Percentiles rank a stretch among this genome's conserved stretches.
Conservation (phyloP, 169 alveolate species). For the Perkinsus marinus region DNA sequence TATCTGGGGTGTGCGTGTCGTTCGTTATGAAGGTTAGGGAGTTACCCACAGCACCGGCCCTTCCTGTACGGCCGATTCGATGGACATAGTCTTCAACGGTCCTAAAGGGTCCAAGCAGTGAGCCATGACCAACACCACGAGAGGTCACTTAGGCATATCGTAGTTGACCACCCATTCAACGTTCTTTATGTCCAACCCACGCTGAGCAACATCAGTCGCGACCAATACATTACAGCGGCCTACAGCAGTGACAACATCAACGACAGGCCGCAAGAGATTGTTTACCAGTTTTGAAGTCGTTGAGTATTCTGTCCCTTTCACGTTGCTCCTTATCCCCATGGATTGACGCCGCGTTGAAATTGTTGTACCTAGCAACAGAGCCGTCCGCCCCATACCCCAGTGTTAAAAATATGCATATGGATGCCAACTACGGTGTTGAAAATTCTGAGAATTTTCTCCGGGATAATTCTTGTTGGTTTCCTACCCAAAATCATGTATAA, state of each 20-base stretch:
- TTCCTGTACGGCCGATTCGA: slow-evolving; percentile 80
- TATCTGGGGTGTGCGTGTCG: slow-evolving; percentile 55
- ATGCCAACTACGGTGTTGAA: too few species aligned
- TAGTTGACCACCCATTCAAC: slow-evolving; percentile 65
- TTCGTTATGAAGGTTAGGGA: slow-evolving; percentile 47
- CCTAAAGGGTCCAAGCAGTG: not conserved
- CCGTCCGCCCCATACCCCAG: too few species aligned
- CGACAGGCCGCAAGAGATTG: not conserved
- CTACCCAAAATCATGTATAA: too few species aligned
- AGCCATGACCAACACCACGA: slow-evolving; percentile 51
- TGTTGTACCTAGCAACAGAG: not conserved
- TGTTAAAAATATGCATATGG: too few species aligned
- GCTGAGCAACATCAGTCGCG: slow-evolving; percentile 14
- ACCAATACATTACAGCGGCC: not conserved
- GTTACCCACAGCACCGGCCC: slow-evolving; percentile 76
- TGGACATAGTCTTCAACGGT: slow-evolving; percentile 67
- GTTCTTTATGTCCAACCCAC: slow-evolving; percentile 72
- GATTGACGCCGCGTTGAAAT: not conserved
- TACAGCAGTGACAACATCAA: slow-evolving; percentile 31
- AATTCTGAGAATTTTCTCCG: too few species aligned
- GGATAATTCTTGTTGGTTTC: too few species aligned
- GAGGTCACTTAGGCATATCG: slow-evolving; percentile 70
- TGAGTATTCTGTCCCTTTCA: not conserved
- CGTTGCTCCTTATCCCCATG: not conserved
- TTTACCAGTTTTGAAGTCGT: not conserved